Evolutionary conservation across 257 asterid species (phyloP), one percentile per base, ranked within the genome.

Genomic region (Lavandula angustifolia): DNA sequence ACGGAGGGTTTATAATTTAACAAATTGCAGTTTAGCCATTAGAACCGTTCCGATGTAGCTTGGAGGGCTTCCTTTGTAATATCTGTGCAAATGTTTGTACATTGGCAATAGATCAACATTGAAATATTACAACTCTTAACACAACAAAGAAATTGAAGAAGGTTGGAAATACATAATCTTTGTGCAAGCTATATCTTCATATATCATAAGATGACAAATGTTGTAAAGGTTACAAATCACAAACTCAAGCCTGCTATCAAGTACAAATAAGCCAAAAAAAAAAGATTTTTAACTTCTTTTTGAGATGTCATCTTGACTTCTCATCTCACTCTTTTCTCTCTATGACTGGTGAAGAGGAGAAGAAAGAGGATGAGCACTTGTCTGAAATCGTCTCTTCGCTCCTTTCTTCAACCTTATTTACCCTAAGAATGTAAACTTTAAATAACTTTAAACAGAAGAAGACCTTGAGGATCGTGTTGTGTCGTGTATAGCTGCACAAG

Each of bases 291-390:
- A 73, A 29, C 33, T 60, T 42, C 41, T 54, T 67, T 65, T 62
- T n/a, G 82, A 81, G 75, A 70, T 68, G 78, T 42, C 55, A 64
- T 71, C 77, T 71, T 72, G 66, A 66, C 87, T 80, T 78, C 83
- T 76, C 78, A 60, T 44, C 67, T 62, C 42, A 22, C 27, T 22
- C 27, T 22, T 22, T 22, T 22, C 27, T 22, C 27, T 54, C 75
- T 79, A 67, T 67, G 76, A 56, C 66, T 67, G 83, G 71, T 75
- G 82, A 80, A 73, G 79, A 43, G 75, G 86, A 84, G 78, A 83
- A 82, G 97, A 89, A 87, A 85, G 96, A 92, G 99, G 96, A 89
- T 81, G 92, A 89, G 95, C 96, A 78, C 92, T 74, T 64, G 53
- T 65, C 71, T 72, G 66, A 58, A 75, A 70, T 76, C 64, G 81